These are phyloP conservation scores for Emergomyces africanus DNA, from an alignment of 2,329 filamentous ascomycete species.

Conservation along the genomic window DNA sequence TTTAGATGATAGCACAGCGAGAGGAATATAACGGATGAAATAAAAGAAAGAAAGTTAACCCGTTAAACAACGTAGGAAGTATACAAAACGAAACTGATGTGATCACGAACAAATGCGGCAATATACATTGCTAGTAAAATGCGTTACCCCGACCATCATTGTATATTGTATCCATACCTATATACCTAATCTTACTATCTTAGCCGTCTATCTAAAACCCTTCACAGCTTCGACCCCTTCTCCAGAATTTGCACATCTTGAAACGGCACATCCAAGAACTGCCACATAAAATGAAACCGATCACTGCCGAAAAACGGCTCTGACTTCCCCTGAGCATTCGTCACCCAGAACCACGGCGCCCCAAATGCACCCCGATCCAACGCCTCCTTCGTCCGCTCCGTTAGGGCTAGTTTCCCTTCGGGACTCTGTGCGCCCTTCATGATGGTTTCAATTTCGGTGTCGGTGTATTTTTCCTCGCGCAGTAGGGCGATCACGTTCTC, in stretches of 20 bases:
- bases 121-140: not conserved
- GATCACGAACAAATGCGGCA: not conserved
- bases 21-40: too few species aligned
- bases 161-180: not conserved
- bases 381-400: slow-evolving; percentile 47
- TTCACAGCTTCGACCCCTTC: slow-evolving; percentile 1
- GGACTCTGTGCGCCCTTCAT: slow-evolving; percentile 39
- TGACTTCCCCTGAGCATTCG: slow-evolving; percentile 28
- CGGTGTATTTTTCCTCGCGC: slow-evolving; percentile 31
- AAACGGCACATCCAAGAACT: slow-evolving; percentile 10
- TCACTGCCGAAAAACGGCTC: slow-evolving; percentile 15
- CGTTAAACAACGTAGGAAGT: too few species aligned
- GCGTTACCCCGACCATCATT: not conserved
- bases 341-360: slow-evolving; percentile 62
- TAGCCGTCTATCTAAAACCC: not conserved
- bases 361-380: slow-evolving; percentile 60
- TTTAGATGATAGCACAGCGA: not conserved
- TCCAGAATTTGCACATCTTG: slow-evolving; percentile 7
- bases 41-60: too few species aligned
- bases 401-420: slow-evolving; percentile 42
- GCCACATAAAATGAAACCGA: slow-evolving; percentile 13
- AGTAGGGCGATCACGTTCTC: slow-evolving; percentile 38
- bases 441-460: slow-evolving; percentile 43
- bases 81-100: not conserved
- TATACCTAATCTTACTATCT: too few species aligned